These are phyloP conservation scores for Aureobasidium sp. DNA, from an alignment of 2,329 filamentous ascomycete genomes.

Conservation along the genomic window DNA sequence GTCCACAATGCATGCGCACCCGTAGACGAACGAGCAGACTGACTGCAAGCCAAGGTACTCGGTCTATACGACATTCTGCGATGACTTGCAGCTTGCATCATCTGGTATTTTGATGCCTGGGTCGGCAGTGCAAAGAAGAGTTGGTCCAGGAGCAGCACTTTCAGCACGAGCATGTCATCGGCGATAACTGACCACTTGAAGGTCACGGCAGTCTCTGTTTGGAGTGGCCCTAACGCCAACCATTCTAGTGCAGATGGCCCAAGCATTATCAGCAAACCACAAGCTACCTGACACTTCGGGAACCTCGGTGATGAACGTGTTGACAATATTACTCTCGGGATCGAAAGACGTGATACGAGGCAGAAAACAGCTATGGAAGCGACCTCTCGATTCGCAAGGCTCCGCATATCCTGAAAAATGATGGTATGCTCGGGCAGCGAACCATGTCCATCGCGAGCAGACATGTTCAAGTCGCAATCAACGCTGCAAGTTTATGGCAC, in stretches of 20 bases:
- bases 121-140: constrained; percentile 10
- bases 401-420: no score
- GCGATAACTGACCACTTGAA: constrained; percentile 10
- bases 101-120: constrained; percentile 1
- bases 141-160: constrained; percentile 8
- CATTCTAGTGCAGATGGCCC: constrained; percentile 12
- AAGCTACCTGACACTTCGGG: background rate
- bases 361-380: no score
- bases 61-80: background rate
- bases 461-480: background rate
- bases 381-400: no score
- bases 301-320: background rate
- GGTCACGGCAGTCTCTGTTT: constrained; percentile 8
- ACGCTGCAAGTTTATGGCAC: background rate
- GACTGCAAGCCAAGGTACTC: constrained; percentile 11
- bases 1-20: constrained; percentile 4
- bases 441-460: no score
- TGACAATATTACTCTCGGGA: background rate
- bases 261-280: constrained; percentile 4
- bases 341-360: background rate
- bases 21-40: background rate
- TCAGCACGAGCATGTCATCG: constrained; percentile 12
- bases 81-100: constrained; percentile 16
- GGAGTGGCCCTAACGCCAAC: constrained; percentile 11
- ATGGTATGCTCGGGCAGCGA: no score